These are phyloP conservation scores for Penicillium brasilianum DNA, from an alignment of 2,329 filamentous ascomycete species.

Conservation along the genomic window DNA sequence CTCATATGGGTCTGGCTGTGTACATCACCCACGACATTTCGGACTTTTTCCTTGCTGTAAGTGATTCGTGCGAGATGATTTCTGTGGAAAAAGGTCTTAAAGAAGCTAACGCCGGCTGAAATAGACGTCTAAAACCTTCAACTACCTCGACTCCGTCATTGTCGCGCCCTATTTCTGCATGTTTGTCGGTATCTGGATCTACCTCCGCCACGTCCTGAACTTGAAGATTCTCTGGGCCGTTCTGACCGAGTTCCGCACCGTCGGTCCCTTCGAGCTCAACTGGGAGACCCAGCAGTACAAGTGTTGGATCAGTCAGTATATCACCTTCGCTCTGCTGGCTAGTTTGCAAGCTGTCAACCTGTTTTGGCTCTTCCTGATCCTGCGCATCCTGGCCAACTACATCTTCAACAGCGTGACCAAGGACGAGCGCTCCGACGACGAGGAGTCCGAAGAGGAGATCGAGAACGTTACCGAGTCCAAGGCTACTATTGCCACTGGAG, in stretches of 20 bases:
- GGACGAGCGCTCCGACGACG: slow-evolving; percentile 54
- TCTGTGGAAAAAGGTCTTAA: not conserved
- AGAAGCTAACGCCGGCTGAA: not conserved
- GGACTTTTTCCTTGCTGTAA: slow-evolving; percentile 91
- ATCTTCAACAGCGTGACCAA: slow-evolving; percentile 44
- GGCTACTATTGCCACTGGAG: slow-evolving; percentile 35
- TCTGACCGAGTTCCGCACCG: slow-evolving; percentile 53
- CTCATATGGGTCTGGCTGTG: slow-evolving; percentile 89
- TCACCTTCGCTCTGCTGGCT: slow-evolving; percentile 51
- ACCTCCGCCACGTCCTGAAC: slow-evolving; percentile 77
- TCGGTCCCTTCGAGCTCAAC: slow-evolving; percentile 54
- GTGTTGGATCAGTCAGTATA: slow-evolving; percentile 55
- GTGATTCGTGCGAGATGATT: slow-evolving; percentile 9
- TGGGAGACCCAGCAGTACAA: slow-evolving; percentile 57
- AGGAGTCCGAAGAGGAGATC: slow-evolving; percentile 48
- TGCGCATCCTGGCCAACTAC: slow-evolving; percentile 51
- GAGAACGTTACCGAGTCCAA: slow-evolving; percentile 25
- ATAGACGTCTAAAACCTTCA: slow-evolving; percentile 89
- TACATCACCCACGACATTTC: slow-evolving; percentile 95
- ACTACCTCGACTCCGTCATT: slow-evolving; percentile 81
- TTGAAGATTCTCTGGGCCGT: slow-evolving; percentile 54
- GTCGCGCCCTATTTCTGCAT: slow-evolving; percentile 83
- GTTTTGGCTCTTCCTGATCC: slow-evolving; percentile 54
- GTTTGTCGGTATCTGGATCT: slow-evolving; percentile 85
- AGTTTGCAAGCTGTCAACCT: slow-evolving; percentile 54